A percentile compares a stretch with the other conserved stretches of the same genome.
These are phyloP conservation scores for Psophocarpus tetragonolobus DNA, from an alignment of 306 rosid genomes.

Conservation along the genomic window DNA sequence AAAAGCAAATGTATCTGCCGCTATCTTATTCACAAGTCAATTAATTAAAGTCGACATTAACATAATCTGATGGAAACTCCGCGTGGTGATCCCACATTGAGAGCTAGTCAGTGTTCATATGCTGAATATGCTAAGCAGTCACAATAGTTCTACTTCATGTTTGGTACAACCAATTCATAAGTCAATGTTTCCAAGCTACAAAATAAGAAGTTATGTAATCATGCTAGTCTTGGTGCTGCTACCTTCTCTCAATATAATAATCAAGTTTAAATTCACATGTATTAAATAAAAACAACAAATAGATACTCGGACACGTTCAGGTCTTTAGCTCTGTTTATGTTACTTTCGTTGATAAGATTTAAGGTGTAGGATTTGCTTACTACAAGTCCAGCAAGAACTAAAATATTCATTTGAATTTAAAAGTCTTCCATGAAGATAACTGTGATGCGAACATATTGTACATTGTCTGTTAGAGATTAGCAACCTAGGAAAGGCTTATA, in stretches of 20 bases:
- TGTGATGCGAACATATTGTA: background rate
- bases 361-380: background rate
- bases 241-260: background rate
- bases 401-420: slow-evolving; percentile 24
- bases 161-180: background rate
- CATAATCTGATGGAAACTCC: background rate
- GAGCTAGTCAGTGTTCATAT: background rate
- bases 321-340: background rate
- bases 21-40: background rate
- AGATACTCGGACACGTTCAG: background rate
- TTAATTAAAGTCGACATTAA: background rate
- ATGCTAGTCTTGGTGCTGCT: background rate
- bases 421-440: background rate
- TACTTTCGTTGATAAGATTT: background rate
- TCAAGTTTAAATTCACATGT: background rate
- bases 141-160: background rate
- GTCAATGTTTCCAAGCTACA: background rate
- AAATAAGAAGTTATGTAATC: background rate
- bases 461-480: background rate
- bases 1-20: background rate
- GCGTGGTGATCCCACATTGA: background rate
- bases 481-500: slow-evolving; percentile 33
- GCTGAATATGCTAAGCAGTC: slow-evolving; percentile 17
- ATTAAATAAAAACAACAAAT: background rate
- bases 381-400: background rate